Evolutionary conservation across 169 alveolate genomes (phyloP).

Genomic region (Plasmodium reichenowi): DNA sequence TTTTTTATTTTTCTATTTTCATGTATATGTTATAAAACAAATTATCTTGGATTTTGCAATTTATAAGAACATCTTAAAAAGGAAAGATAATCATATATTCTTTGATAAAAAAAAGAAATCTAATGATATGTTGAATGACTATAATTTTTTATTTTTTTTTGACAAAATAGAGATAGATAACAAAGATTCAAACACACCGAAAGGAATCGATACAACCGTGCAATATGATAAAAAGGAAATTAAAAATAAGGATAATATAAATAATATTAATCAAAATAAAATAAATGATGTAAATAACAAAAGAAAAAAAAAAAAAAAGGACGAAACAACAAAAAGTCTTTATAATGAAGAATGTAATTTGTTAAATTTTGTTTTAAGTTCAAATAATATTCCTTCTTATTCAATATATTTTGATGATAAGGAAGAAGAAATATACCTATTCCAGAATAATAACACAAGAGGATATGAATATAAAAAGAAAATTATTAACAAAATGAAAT

Average conservation of each 20-base stretch:
- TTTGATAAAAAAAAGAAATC: background rate
- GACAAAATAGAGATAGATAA: background rate
- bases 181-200: background rate
- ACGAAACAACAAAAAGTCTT: background rate
- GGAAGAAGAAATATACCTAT: conserved; percentile 59
- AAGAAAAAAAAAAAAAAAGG: conserved; percentile 10
- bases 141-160: conserved; percentile 13
- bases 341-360: conserved; percentile 6
- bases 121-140: conserved; percentile 31
- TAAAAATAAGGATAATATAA: background rate
- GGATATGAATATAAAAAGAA: conserved; percentile 2
- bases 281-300: background rate
- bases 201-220: too few species aligned
- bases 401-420: conserved; percentile 54
- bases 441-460: background rate
- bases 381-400: conserved; percentile 54
- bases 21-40: conserved; percentile 28
- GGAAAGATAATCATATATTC: conserved; percentile 2
- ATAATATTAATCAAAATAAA: background rate
- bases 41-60: conserved; percentile 69
- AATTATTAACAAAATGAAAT: background rate
- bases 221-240: background rate
- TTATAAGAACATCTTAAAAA: conserved; percentile 42
- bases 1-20: conserved; percentile 47
- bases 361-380: conserved; percentile 35